Evolutionary conservation across 805 yeast species (phyloP), one percentile per base, ranked within the genome.

Genomic region (Pichia pseudocactophila): DNA sequence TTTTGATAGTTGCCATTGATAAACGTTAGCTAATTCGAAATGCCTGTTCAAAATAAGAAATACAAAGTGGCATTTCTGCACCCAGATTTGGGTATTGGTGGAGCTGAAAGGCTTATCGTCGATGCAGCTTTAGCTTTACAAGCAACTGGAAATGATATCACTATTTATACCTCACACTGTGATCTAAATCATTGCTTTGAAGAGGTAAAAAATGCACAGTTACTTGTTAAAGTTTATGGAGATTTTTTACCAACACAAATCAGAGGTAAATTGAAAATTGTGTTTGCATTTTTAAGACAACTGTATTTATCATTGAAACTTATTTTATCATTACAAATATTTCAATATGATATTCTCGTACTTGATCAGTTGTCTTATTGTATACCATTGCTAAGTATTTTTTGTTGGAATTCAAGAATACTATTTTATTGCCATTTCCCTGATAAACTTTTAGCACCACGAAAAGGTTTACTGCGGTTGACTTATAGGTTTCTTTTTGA

Each of bases 341-440:
- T 55, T 1, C 50, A 67, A 2, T 78, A 71, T 54, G 97, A 90
- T 60, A 73, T 81, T 47, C 80, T 82, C 48, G 71, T 92, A 27
- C 79, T 92, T 27, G 99, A 92, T 63, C 97, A 90, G 60, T 70
- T 92, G 43, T 78, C 96, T 2, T 79, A 86, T 44, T 79, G 94
- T 50, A 67, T 87, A 4, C 97, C 97, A 6, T 49, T 89, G 13
- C 52, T 92, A 17, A 78, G 55, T 49, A 57, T 62, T 46, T 74
- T 60, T 57, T 68, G 64, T 48, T 48, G 41, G 42, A 60, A 51
- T 1, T 59, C 82, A 2, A 74, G 75, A 39, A 71, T 84, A 3
- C 63, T 92, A 40, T 92, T 90, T 57, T 92, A 92, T 61, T 89
- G 98, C 55, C 99, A 92, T 65, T 90, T 90, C 61, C 98, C 99